These are phyloP conservation scores for Hydnum rufescens DNA, from an alignment of 768 basidiomycete genomes.

Conservation along the genomic window DNA sequence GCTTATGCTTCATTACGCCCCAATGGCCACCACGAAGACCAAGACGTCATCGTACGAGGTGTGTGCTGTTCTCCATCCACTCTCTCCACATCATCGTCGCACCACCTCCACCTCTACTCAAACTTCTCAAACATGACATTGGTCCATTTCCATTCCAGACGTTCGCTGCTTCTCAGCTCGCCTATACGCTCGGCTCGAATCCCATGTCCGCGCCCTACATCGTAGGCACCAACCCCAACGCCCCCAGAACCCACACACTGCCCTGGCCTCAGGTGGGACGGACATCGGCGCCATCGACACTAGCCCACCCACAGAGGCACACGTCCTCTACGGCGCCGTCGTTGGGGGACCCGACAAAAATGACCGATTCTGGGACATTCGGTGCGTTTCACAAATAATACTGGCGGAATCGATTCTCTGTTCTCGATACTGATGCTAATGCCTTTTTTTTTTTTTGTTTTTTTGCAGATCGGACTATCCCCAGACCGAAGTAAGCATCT, in stretches of 20 bases:
- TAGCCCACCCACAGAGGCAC: conserved; percentile 45
- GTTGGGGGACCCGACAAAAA: conserved; percentile 68
- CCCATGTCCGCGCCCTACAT: conserved; percentile 79
- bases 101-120: background rate
- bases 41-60: conserved; percentile 46
- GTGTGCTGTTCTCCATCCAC: conserved; percentile 6
- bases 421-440: conserved; percentile 50
- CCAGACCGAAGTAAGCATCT: conserved; percentile 71
- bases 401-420: conserved; percentile 39
- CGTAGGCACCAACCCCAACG: conserved; percentile 78
- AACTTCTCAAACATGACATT: conserved; percentile 16
- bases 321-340: conserved; percentile 71
- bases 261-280: conserved; percentile 66
- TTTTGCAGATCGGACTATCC: conserved; percentile 41
- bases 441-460: conserved; percentile 29
- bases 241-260: conserved; percentile 82
- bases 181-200: conserved; percentile 74
- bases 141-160: conserved; percentile 21
- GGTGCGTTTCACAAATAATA: conserved; percentile 41
- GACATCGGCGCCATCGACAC: conserved; percentile 52
- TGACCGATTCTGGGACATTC: conserved; percentile 66
- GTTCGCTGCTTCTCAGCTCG: conserved; percentile 57
- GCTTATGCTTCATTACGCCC: conserved; percentile 59
- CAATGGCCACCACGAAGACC: conserved; percentile 39
- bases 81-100: background rate